Base-by-base conservation (phyloP, 225 moss, liverwort and hornwort genomes). In the Polytrichum formosum region DNA sequence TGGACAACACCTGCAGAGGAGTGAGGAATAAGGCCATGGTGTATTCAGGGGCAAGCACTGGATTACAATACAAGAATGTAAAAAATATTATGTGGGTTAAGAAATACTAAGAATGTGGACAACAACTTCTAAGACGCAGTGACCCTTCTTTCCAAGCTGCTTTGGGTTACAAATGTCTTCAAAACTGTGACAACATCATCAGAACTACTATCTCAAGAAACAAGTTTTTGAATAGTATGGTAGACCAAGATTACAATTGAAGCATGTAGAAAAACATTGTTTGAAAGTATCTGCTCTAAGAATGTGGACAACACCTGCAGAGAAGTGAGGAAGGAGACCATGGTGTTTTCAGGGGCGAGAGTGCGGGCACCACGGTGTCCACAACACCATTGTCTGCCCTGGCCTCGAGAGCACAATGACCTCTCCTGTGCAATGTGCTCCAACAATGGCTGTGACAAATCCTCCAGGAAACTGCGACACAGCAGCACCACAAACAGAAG, bases 341-440 rank as follows among this genome's bases (percentile, higher is more conserved):
- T 78, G 56, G 86, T 86, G 18, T 86, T 86, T 75, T 86, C 83
- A 0, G 86, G 86, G 53, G 86, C 86, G n/a, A 86, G 79, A 25
- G 82, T 80, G 20, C 86, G 83, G 16, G 86, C 86, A 25, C 86
- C 86, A 17, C 86, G 77, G 23, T 86, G 86, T 26, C 77, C 86
- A 66, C 86, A 86, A 28, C 86, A 86, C 86, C 86, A 86, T 56
- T 75, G 86, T 80, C 75, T 78, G 72, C 73, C 67, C 68, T 66
- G 73, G 5, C 85, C 79, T 55, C 73, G 72, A 1, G 61, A 16
- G 28, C 86, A 86, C 68, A 55, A 5, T 17, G 20, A 65, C 55
- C 70, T 76, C 72, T 82, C 79, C 28, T 65, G 66, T 66, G 61
- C 73, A 31, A 75, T 65, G 21, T 61, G 72, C 17, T 66, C 74